phyloP scores from a whole-genome alignment of 116 monocot genomes.

The Iris pallida region DNA sequence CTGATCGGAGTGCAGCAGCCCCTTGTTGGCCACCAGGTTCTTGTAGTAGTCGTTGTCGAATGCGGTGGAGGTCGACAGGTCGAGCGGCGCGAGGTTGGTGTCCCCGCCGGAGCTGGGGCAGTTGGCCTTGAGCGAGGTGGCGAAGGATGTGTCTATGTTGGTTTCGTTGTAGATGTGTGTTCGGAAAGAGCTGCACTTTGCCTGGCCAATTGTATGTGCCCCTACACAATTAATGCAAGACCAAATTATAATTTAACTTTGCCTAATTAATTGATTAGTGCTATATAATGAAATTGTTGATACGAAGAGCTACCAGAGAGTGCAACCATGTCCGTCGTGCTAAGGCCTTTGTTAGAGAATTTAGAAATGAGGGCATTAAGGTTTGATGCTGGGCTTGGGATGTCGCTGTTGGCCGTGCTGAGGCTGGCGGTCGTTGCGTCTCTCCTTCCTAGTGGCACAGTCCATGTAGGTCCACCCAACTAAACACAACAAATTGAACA shows the following conservation, averaged over 20 bases:
- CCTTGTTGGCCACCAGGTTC: constrained; percentile 24
- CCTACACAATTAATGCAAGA: constrained; percentile 9
- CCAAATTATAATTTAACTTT: no score
- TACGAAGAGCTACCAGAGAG: constrained; percentile 9
- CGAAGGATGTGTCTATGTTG: constrained; percentile 33
- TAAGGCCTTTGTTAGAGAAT: constrained; percentile 23
- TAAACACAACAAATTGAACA: no score
- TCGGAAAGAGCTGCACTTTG: constrained; percentile 28
- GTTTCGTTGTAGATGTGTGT: constrained; percentile 39
- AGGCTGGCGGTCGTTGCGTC: constrained; percentile 19
- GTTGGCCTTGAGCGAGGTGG: constrained; percentile 18
- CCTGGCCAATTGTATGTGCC: constrained; percentile 43
- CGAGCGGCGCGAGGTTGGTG: constrained; percentile 32
- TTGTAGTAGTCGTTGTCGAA: constrained; percentile 38
- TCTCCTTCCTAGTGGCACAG: constrained; percentile 18
- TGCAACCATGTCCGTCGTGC: constrained; percentile 13
- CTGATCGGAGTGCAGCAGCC: constrained; percentile 45
- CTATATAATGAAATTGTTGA: no score
- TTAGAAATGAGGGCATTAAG: constrained; percentile 3
- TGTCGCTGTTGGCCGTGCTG: constrained; percentile 20
- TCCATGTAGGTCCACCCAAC: constrained; percentile 20
- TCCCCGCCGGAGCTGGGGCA: constrained; percentile 37
- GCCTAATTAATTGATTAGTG: no score
- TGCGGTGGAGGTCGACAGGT: constrained; percentile 18
- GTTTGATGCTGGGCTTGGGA: constrained; percentile 9